Base-by-base conservation (phyloP, 2,329 filamentous ascomycete genomes). In the Colletotrichum plurivorum region DNA sequence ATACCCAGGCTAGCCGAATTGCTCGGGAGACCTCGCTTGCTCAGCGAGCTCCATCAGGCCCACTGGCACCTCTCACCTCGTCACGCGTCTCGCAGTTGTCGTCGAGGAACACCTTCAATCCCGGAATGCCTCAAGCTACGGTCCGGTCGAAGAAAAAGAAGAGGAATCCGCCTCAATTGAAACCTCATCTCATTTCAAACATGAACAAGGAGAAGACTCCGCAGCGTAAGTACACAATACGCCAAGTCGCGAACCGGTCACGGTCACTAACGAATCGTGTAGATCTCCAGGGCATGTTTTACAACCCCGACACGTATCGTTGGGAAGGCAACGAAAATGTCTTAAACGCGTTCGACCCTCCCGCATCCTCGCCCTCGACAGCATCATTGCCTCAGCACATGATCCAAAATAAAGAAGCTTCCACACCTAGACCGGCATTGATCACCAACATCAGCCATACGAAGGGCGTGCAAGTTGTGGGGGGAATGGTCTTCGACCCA, bases 401-500 rank as follows among this genome's bases (percentile, higher is more conserved):
- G 48, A 72, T 81, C 16, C 84, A 87, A 16, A 89, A 91, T 58
- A 89, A 85, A 74, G 89, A 92, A 73, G 82, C 80, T 13, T 76
- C 83, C 10, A 91, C 89, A 2, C 89, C 90, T 73, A 81, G 91
- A 70, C 86, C 94, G 10, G 94, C 95, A 6, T 87, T 99, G 18
- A 99, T 99, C 75, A 94, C 94, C 55, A 96, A 97, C 73, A 93
- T 98, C 73, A 93, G 92, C 63, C 88, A 91, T 5, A 91, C 92
- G 70, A 93, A 95, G 76, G 95, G 94, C 71, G 92, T 97, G 15
- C 95, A 98, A 80, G 93, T 98, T 43, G 94, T 98, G 67, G 93
- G 94, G n/a, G 94, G 94, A 73, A 99, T 99, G 96, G 93, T 98
- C 10, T 99, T 98, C 78, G 96, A 99, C 77, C 96, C 96, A 4